phyloP scores from a whole-genome alignment of 2,329 filamentous ascomycete genomes.

The Trichoderma simmonsii region DNA sequence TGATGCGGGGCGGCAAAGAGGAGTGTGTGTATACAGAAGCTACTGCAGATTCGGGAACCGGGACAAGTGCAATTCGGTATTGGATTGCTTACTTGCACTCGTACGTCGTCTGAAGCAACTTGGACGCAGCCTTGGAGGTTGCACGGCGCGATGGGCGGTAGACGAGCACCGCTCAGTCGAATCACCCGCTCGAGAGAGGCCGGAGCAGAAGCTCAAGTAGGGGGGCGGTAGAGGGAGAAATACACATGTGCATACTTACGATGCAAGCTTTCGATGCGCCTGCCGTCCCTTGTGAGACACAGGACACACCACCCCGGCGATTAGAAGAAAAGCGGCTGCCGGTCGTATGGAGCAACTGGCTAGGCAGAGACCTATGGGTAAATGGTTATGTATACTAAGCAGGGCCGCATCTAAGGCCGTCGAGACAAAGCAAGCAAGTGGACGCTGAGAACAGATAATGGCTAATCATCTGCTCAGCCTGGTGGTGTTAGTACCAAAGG shows the following conservation, averaged over 20 bases:
- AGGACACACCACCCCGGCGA: not conserved
- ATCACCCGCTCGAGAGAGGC: not conserved
- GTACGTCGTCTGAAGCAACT: not conserved
- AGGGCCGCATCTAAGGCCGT: not conserved
- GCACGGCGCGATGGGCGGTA: not conserved
- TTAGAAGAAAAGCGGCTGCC: not conserved
- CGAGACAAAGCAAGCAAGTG: not conserved
- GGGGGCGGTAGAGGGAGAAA: not conserved
- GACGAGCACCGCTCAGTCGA: not conserved
- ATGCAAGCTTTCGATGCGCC: not conserved
- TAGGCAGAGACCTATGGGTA: not conserved
- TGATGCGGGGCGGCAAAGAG: constrained; percentile 18
- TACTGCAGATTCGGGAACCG: constrained; percentile 11
- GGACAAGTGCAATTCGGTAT: constrained; percentile 4
- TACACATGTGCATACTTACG: not conserved
- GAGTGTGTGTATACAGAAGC: constrained; percentile 14
- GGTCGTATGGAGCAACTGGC: not conserved
- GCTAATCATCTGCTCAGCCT: not conserved
- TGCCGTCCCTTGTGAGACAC: constrained; percentile 8
- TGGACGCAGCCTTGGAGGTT: not conserved
- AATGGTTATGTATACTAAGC: not conserved
- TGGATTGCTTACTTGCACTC: not conserved
- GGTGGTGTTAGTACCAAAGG: not conserved
- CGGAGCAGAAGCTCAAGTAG: not conserved
- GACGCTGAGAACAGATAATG: not conserved